phyloP scores from a whole-genome alignment of 176 grass and related monocot genomes.

The Aegilops speltoides region DNA sequence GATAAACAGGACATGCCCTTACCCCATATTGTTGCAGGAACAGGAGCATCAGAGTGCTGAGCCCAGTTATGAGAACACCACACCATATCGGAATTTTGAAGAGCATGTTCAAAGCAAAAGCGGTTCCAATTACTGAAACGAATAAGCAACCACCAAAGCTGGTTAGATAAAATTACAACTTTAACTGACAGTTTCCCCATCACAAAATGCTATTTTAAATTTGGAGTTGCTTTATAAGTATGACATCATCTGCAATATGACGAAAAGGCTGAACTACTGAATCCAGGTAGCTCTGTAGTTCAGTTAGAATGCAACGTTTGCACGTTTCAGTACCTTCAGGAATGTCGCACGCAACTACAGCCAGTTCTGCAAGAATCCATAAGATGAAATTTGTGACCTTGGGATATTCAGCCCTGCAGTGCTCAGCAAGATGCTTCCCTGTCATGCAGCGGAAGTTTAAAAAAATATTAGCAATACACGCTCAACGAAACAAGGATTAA shows the following conservation, averaged over 20 bases:
- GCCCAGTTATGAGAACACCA: conserved; percentile 91
- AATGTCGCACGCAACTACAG: conserved; percentile 96
- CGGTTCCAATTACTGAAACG: conserved; percentile 91
- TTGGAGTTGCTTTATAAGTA: conserved; percentile 5
- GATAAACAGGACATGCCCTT: conserved; percentile 31
- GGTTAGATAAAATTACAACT: conserved; percentile 22
- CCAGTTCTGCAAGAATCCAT: conserved; percentile 97
- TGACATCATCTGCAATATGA: conserved; percentile 18
- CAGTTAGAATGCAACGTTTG: conserved; percentile 1
- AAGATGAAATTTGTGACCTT: conserved; percentile 83
- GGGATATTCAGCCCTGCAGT: conserved; percentile 91
- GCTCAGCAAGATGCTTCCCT: conserved; percentile 98
- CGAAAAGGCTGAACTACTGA: neutral
- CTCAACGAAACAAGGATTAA: conserved; percentile 18
- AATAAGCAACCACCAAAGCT: neutral
- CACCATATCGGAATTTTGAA: conserved; percentile 90
- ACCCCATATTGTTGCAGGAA: conserved; percentile 95
- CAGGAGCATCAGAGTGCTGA: conserved; percentile 90
- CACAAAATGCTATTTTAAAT: neutral
- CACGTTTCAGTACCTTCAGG: conserved; percentile 74
- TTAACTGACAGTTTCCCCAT: neutral
- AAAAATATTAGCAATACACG: conserved; percentile 7
- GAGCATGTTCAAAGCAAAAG: conserved; percentile 98
- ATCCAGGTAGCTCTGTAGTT: neutral
- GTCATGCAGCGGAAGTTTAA: conserved; percentile 22